Percentiles rank a stretch among this genome's conserved stretches.
These are phyloP conservation scores for Chaetomium globosum DNA, from an alignment of 2,329 filamentous ascomycete genomes.

Conservation along the genomic window DNA sequence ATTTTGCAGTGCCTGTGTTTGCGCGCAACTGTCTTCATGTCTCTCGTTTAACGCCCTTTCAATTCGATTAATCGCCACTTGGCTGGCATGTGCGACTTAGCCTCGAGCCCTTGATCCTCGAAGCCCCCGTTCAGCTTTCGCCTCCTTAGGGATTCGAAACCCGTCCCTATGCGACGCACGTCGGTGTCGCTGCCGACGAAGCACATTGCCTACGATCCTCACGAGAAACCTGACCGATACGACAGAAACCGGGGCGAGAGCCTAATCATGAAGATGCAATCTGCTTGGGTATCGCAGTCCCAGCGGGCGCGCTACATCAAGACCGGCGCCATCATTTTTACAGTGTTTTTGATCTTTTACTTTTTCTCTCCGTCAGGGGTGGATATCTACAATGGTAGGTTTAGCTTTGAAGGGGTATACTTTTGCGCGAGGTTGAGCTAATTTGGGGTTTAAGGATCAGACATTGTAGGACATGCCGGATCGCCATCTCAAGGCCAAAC, in stretches of 20 bases:
- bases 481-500: constrained; percentile 50
- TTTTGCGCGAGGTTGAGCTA: neutral
- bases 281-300: constrained; percentile 63
- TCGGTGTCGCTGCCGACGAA: constrained; percentile 66
- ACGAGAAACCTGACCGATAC: constrained; percentile 68
- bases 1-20: constrained; percentile 2
- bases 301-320: constrained; percentile 68
- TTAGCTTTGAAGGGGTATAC: neutral
- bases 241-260: constrained; percentile 49
- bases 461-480: neutral
- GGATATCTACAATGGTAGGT: constrained; percentile 54
- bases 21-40: constrained; percentile 27
- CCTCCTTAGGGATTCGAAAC: constrained; percentile 15
- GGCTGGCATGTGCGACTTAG: constrained; percentile 24
- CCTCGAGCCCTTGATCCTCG: constrained; percentile 1
- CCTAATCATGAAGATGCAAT: constrained; percentile 59
- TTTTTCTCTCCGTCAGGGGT: constrained; percentile 64
- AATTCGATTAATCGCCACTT: constrained; percentile 17
- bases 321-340: constrained; percentile 63
- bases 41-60: constrained; percentile 32
- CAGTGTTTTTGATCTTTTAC: constrained; percentile 64
- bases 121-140: constrained; percentile 7
- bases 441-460: constrained; percentile 26
- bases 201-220: constrained; percentile 61
- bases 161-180: constrained; percentile 61